Evolutionary conservation across 345 rosid species (phyloP), one percentile per base, ranked within the genome.

Genomic region (Eutrema yunnanense): DNA sequence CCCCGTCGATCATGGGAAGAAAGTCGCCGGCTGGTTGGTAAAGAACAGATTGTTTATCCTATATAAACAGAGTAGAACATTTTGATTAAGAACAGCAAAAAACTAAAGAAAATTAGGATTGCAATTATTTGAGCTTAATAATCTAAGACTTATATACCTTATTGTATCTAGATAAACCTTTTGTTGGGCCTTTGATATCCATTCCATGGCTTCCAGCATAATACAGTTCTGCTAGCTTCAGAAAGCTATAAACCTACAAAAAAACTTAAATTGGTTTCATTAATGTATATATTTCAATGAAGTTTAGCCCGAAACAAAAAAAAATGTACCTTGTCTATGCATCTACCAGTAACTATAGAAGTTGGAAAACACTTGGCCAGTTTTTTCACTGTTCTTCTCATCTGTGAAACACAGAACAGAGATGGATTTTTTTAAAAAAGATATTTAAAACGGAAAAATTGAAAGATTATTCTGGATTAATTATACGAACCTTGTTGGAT

Each of bases 171-270:
- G 84, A 75, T 30, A 71, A 77, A 14, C 85, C 83, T 78, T 84
- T 86, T 2, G 86, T 80, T 40, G 99, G 99, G 3, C 97, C 98
- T 80, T 81, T 88, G 46, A 96, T 96, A 92, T 96, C 99, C 99
- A 96, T 96, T 27, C 99, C 99, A 79, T 96, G 99, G 80, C 99
- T 96, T 10, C 99, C 99, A 4, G 99, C 98, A 55, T 96, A 96
- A 81, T 96, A 96, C 49, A 92, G 68, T 77, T 84, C 99, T 12
- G 90, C 87, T 74, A 96, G 33, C 62, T 83, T 85, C 48, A 96
- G 98, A 78, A 96, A 92, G 13, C 87, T 81, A 74, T 85, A 90
- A 13, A 96, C 97, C 98, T 93, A 50, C 26, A 72, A 38, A 36
- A 53, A 59, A 26, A 16, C 9, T 32, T 10, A 51, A 14, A 52